Evolutionary conservation across 225 moss, liverwort and hornwort species (phyloP).

Genomic region (Antitrichia curtipendula): DNA sequence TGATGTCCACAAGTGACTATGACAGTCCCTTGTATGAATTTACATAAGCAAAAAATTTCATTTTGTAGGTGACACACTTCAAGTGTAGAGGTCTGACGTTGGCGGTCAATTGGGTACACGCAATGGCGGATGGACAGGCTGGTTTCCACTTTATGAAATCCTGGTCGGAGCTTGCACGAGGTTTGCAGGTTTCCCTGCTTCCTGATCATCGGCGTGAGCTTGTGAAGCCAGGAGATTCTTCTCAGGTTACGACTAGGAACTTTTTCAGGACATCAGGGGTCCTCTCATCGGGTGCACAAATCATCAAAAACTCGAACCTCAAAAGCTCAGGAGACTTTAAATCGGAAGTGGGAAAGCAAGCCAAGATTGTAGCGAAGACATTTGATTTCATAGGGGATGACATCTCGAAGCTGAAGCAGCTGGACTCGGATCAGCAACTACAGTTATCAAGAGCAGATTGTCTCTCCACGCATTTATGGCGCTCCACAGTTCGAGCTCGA

Average conservation of each 20-base stretch:
- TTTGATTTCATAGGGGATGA: constrained; percentile 3
- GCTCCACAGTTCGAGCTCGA: neutral
- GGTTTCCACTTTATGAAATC: constrained; percentile 34
- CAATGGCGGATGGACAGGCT: constrained; percentile 15
- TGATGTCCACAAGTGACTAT: neutral
- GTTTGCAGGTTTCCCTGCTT: neutral
- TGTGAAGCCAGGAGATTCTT: neutral
- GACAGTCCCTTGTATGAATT: neutral
- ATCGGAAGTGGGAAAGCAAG: neutral
- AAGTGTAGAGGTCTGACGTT: constrained; percentile 19
- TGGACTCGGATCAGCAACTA: neutral
- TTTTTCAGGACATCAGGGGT: neutral
- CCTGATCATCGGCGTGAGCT: constrained; percentile 25
- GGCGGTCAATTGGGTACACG: constrained; percentile 22
- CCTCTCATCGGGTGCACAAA: neutral
- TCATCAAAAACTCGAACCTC: neutral
- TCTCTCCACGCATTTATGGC: constrained; percentile 23
- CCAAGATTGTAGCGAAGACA: neutral
- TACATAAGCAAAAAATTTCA: accelerated
- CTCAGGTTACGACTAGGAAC: neutral
- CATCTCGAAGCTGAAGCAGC: neutral
- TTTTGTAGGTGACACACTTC: neutral
- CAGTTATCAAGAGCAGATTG: constrained; percentile 20
- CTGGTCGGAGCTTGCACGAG: constrained; percentile 25
- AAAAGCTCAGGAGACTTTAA: neutral